A percentile compares a stretch with the other conserved stretches of the same genome.
These are phyloP conservation scores for Diaporthe helianthi DNA, from an alignment of 2,329 filamentous ascomycete species.

Conservation along the genomic window DNA sequence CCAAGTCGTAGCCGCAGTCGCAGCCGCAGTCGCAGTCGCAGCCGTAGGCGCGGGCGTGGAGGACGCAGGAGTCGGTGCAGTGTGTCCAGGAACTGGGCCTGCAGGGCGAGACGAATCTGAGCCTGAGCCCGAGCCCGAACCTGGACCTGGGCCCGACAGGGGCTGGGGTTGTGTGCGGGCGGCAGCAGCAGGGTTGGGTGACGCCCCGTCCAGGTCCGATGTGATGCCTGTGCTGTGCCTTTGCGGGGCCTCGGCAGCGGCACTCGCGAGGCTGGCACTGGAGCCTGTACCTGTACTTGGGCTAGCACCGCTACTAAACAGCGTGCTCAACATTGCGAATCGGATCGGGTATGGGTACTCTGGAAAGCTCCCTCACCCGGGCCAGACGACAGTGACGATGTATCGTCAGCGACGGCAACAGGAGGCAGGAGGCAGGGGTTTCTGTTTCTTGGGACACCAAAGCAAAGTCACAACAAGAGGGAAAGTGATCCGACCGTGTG, in stretches of 20 bases:
- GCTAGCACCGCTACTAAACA: constrained; percentile 28
- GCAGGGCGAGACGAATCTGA: constrained; percentile 11
- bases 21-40: neutral
- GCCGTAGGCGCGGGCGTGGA: constrained; percentile 12
- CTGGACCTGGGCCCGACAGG: constrained; percentile 30
- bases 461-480: neutral
- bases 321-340: constrained; percentile 28
- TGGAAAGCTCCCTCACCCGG: constrained; percentile 13
- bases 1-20: constrained; percentile 7
- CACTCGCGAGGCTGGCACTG: constrained; percentile 23
- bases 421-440: neutral
- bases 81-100: constrained; percentile 28
- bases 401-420: neutral
- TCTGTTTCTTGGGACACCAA: neutral
- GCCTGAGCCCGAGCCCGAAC: constrained; percentile 18
- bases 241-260: constrained; percentile 27
- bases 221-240: constrained; percentile 23
- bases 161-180: constrained; percentile 23
- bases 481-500: neutral
- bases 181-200: constrained; percentile 18
- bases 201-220: constrained; percentile 22
- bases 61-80: too few relatives aligned
- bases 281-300: constrained; percentile 19
- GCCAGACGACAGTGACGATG: neutral
- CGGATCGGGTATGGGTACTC: constrained; percentile 27